Base-by-base conservation (phyloP, 1,284 basidiomycete genomes). In the Sanguinoderma infundibulare region DNA sequence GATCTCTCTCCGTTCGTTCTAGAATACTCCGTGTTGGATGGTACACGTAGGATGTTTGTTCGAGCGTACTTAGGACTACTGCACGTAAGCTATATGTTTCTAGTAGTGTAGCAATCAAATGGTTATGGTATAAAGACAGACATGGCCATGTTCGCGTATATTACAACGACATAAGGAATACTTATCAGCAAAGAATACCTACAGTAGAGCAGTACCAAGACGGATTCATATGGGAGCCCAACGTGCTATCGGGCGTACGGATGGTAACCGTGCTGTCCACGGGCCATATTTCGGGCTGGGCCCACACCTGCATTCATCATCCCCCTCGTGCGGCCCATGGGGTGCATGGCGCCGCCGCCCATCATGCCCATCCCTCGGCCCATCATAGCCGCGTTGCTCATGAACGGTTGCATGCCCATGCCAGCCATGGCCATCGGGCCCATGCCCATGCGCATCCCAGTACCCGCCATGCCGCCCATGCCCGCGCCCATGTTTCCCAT, bases 1-100 rank as follows among this genome's bases (percentile, higher is more conserved):
- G 72, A 94, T 94, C 56, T 94, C 91, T 1, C 74, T 94, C 46
- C 80, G 90, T 60, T 87, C 90, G 0, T 94, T 94, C 69, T 87
- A 49, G 53, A 52, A 24, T 51, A 57, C 30, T 35, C 30, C 39
- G 49, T 51, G 49, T 51, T 34, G 32, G 20, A 24, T 35, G 49
- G 32, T 56, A 57, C 36, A 47, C 22, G 30, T 32, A 57, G n/a
- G 50, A n/a, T 47, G 38, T 20, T 47, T 53, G 24, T 61, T 40
- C 39, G 54, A 32, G 26, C 61, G 60, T 63, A 51, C 30, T 51
- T 32, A 60, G 62, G 61, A 62, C 62, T 66, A 63, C 32, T 57
- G 53, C 56, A 36, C 62, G 62, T 66, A 66, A 54, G 63, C 62
- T 66, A 64, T 63, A 59, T 62, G 61, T 58, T 49, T 62, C 49